Evolutionary conservation across 805 yeast genomes (phyloP).

Genomic region (Scheffersomyces amazonensis): DNA sequence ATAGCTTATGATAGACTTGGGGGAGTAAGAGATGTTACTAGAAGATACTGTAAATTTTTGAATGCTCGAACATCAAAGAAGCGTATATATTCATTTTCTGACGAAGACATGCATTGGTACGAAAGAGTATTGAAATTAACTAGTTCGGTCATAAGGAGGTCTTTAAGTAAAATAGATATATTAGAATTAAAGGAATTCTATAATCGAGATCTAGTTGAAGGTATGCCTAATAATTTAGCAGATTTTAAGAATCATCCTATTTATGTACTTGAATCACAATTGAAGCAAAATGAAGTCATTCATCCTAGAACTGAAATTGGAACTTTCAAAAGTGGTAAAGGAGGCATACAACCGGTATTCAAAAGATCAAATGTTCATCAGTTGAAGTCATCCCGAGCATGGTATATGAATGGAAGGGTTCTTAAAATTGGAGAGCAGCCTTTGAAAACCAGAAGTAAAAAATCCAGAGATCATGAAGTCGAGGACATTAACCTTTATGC

Average conservation of each 20-base stretch:
- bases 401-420: conserved; percentile 81
- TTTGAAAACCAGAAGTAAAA: conserved; percentile 40
- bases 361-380: conserved; percentile 60
- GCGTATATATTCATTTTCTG: conserved; percentile 57
- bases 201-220: conserved; percentile 67
- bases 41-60: conserved; percentile 70
- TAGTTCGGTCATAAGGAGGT: conserved; percentile 7
- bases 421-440: conserved; percentile 71
- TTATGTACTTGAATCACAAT: conserved; percentile 74
- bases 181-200: conserved; percentile 61
- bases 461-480: conserved; percentile 33
- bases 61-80: conserved; percentile 76
- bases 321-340: conserved; percentile 49
- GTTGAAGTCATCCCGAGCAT: conserved; percentile 73
- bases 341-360: conserved; percentile 58
- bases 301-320: conserved; percentile 75
- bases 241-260: conserved; percentile 88
- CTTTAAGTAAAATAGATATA: conserved; percentile 37
- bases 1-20: conserved; percentile 70
- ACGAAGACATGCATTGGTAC: conserved; percentile 62
- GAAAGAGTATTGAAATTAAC: conserved; percentile 26
- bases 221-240: conserved; percentile 79
- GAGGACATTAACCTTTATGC: conserved; percentile 64
- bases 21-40: conserved; percentile 75
- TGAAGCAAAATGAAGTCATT: conserved; percentile 69